Percentiles rank a stretch among this genome's conserved stretches.
Conservation (phyloP, 192 early-diverging fungal genomes). For the Geranomyces michiganensis region DNA sequence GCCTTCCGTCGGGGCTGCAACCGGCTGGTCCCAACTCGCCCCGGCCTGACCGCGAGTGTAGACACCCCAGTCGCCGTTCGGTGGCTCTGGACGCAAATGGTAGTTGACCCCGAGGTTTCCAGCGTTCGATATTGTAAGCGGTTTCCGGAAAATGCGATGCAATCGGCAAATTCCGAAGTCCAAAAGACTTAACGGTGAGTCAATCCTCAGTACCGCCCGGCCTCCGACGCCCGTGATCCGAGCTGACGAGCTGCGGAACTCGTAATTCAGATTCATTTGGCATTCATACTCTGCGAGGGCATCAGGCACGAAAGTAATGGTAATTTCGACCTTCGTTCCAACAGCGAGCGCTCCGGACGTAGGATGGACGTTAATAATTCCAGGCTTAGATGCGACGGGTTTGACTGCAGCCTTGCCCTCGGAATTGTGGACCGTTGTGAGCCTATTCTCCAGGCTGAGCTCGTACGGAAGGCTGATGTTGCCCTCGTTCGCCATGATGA, state of each 20-base stretch:
- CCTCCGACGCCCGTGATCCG: slow-evolving; percentile 54
- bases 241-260: slow-evolving; percentile 48
- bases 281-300: slow-evolving; percentile 54
- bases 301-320: slow-evolving; percentile 51
- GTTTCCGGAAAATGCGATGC: slow-evolving; percentile 50
- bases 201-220: slow-evolving; percentile 45
- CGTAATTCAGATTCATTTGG: slow-evolving; percentile 50
- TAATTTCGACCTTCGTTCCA: slow-evolving; percentile 44
- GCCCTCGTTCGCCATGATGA: slow-evolving; percentile 60
- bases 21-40: background rate
- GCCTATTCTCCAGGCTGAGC: slow-evolving; percentile 34
- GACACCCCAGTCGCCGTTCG: slow-evolving; percentile 45
- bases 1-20: background rate
- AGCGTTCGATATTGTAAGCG: slow-evolving; percentile 49
- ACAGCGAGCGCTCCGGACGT: slow-evolving; percentile 43
- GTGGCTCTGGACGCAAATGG: slow-evolving; percentile 57
- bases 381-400: slow-evolving; percentile 10
- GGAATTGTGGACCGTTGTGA: slow-evolving; percentile 3
- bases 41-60: slow-evolving; percentile 40
- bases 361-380: slow-evolving; percentile 42
- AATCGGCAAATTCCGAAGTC: slow-evolving; percentile 65
- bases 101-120: slow-evolving; percentile 61
- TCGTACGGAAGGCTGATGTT: slow-evolving; percentile 54
- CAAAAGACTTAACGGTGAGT: slow-evolving; percentile 47
- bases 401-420: slow-evolving; percentile 5